These are phyloP conservation scores for Lasiodiplodia theobromae DNA, from an alignment of 2,329 filamentous ascomycete species.

Conservation along the genomic window DNA sequence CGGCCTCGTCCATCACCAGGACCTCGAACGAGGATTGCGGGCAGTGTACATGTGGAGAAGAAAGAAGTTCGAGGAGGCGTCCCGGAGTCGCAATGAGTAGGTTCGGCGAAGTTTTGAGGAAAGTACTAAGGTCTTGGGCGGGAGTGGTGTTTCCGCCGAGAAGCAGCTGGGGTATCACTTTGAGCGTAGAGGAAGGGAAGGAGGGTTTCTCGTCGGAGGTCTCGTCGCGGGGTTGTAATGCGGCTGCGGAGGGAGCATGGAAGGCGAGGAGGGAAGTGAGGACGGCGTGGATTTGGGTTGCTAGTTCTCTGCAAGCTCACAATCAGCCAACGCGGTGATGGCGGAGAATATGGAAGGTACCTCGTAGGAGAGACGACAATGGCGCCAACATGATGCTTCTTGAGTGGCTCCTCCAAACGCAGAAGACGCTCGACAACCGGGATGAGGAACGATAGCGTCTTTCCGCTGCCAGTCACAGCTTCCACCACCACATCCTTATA, in stretches of 20 bases:
- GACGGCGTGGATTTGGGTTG: conserved; percentile 87
- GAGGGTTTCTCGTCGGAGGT: conserved; percentile 48
- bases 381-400: conserved; percentile 87
- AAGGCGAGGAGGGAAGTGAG: conserved; percentile 80
- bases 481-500: conserved; percentile 95
- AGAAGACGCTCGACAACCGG: conserved; percentile 84
- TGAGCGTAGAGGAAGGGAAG: conserved; percentile 58
- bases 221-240: conserved; percentile 62
- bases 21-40: conserved; percentile 89
- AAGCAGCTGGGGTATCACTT: conserved; percentile 83
- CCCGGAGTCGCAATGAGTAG: conserved; percentile 91
- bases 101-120: conserved; percentile 85
- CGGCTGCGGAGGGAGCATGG: conserved; percentile 77
- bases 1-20: conserved; percentile 92
- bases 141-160: conserved; percentile 83
- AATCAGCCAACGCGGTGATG: not conserved
- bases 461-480: conserved; percentile 90
- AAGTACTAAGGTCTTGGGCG: conserved; percentile 84
- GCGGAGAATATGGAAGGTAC: conserved; percentile 38
- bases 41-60: conserved; percentile 86
- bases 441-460: conserved; percentile 85
- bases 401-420: conserved; percentile 79
- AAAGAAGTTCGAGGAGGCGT: conserved; percentile 83
- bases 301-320: conserved; percentile 72
- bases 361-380: conserved; percentile 90